These are phyloP conservation scores for Auricularia auricula-judae DNA, from an alignment of 768 basidiomycete species.

Conservation along the genomic window DNA sequence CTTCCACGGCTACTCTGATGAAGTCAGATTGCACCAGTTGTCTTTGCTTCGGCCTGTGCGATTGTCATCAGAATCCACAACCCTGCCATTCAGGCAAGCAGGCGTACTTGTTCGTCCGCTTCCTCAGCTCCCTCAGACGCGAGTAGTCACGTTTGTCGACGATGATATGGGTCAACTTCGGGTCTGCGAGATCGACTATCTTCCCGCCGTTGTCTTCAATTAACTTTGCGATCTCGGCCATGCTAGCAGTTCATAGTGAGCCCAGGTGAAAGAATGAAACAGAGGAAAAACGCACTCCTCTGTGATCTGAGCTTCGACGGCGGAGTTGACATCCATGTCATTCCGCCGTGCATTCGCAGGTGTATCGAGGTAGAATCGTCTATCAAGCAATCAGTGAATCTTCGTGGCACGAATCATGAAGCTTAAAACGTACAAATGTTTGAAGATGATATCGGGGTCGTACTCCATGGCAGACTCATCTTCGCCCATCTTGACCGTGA, in stretches of 20 bases:
- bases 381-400: slow-evolving; percentile 17
- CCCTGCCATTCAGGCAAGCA: slow-evolving; percentile 5
- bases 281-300: slow-evolving; percentile 33
- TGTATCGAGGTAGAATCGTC: slow-evolving; percentile 85
- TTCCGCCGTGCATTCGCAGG: slow-evolving; percentile 58
- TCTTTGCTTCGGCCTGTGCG: slow-evolving; percentile 62
- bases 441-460: slow-evolving; percentile 70
- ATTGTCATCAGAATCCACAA: slow-evolving; percentile 7
- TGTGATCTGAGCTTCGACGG: slow-evolving; percentile 40
- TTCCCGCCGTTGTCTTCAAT: slow-evolving; percentile 66
- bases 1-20: slow-evolving; percentile 70
- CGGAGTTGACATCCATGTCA: slow-evolving; percentile 46
- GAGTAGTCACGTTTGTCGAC: slow-evolving; percentile 73
- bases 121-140: slow-evolving; percentile 59
- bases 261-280: background rate
- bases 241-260: slow-evolving; percentile 29
- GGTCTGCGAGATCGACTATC: slow-evolving; percentile 55
- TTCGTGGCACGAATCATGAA: background rate
- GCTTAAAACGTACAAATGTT: slow-evolving; percentile 51
- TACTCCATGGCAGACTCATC: slow-evolving; percentile 59
- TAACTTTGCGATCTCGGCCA: slow-evolving; percentile 35
- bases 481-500: slow-evolving; percentile 56
- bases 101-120: slow-evolving; percentile 57
- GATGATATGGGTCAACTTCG: slow-evolving; percentile 78
- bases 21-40: slow-evolving; percentile 71